Evolutionary conservation across 805 yeast species (phyloP), one percentile per base, ranked within the genome.

Genomic region (Saturnispora besseyi): DNA sequence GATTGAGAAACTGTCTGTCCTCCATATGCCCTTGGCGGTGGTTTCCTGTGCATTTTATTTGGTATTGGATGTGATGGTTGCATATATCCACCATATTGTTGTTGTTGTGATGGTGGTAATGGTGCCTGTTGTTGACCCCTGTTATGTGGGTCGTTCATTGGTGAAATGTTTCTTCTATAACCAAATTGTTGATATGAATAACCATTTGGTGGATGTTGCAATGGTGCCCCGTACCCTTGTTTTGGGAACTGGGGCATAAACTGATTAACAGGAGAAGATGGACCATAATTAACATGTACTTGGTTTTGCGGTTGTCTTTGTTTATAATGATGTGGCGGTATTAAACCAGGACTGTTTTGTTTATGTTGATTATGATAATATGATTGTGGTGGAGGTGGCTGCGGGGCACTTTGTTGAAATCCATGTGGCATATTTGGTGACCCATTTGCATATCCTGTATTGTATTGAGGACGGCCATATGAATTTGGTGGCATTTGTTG

Each of bases 81-180:
- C 22, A 46, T 55, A 10, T 53, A 48, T 13, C 51, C 50, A 24
- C 49, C 51, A 10, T 15, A 45, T 18, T 48, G 53, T 30, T 44
- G 52, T 28, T 30, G 45, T 2, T 38, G 49, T 18, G 48, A 48
- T 12, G 40, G 55, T 34, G 54, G 57, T 6, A 18, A 5, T 15
- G n/a, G 37, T 6, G 18, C 18, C 18, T 34, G 37, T n/a, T 54
- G 58, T 21, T 47, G 48, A 21, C 54, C 53, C 28, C 48, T 47
- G 32, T 43, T 56, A 18, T 45, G 54, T 32, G 51, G 59, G 21
- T 54, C 53, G 12, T 48, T 60, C 18, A 55, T 55, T 15, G 42
- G 55, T 45, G 52, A 41, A 18, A 24, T 51, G 49, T 31, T 51
- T 30, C 42, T 54, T 21, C 43, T 52, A 51, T 45, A 47, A 48